phyloP scores from a whole-genome alignment of 371 early-diverging fungal species.

The Rhizopus arrhizus region DNA sequence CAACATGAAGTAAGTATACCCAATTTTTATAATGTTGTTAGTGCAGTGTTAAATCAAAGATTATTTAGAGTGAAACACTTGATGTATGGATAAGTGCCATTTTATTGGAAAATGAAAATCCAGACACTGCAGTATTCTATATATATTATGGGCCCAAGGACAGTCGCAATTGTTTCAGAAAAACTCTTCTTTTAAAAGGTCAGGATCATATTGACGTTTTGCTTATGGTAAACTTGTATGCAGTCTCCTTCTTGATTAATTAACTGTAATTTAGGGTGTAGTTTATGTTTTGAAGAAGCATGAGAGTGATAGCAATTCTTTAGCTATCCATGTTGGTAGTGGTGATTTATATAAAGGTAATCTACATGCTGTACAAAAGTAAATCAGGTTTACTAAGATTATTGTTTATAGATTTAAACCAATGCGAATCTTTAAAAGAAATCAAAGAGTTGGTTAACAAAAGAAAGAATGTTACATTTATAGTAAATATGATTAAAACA shows the following conservation, averaged over 20 bases:
- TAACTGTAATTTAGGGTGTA: conserved; percentile 17
- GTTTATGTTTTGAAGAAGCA: conserved; percentile 13
- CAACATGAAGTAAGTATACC: background rate
- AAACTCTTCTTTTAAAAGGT: background rate
- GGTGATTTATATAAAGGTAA: background rate
- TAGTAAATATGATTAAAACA: conserved; percentile 10
- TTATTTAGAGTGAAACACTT: conserved; percentile 4
- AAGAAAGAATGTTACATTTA: conserved; percentile 18
- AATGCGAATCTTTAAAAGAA: conserved; percentile 4
- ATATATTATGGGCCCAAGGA: conserved; percentile 21
- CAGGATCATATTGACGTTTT: conserved; percentile 26
- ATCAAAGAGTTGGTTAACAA: conserved; percentile 16
- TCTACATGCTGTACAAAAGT: background rate
- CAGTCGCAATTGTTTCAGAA: conserved; percentile 18
- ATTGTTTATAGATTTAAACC: background rate
- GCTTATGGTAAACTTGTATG: conserved; percentile 13
- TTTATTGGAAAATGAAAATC: conserved; percentile 6
- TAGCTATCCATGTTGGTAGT: conserved; percentile 21
- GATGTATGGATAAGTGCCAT: conserved; percentile 21
- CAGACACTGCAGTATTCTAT: conserved; percentile 14
- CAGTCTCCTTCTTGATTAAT: background rate
- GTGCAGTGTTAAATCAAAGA: background rate
- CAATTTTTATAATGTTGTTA: background rate
- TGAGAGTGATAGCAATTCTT: conserved; percentile 2
- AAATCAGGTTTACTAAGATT: background rate